A percentile compares a stretch with the other conserved stretches of the same genome.
Conservation (phyloP, 1,284 basidiomycete species). For the Wolfiporia cocos region DNA sequence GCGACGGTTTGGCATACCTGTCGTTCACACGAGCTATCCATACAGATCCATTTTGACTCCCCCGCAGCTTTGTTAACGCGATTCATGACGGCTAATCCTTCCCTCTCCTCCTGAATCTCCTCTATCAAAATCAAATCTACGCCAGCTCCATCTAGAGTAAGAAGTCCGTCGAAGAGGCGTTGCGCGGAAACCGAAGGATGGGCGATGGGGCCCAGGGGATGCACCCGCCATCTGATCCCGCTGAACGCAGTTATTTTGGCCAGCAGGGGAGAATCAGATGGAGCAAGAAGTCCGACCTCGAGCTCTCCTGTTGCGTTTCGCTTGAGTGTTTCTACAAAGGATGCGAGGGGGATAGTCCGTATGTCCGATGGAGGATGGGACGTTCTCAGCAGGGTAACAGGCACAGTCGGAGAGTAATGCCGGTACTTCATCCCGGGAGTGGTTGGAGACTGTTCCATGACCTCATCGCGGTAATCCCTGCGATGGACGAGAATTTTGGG, state of each 20-base stretch:
- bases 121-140: constrained; percentile 89
- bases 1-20: no score
- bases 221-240: constrained; percentile 46
- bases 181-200: constrained; percentile 72
- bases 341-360: constrained; percentile 23
- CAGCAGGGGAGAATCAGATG: constrained; percentile 57
- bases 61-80: constrained; percentile 92
- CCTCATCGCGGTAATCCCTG: constrained; percentile 65
- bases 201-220: constrained; percentile 54
- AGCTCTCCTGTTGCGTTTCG: constrained; percentile 17
- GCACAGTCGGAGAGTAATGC: constrained; percentile 90
- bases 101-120: constrained; percentile 73
- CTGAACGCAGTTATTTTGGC: constrained; percentile 29
- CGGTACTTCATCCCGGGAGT: constrained; percentile 99
- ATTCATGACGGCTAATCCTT: constrained; percentile 97
- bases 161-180: constrained; percentile 83
- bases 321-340: constrained; percentile 38
- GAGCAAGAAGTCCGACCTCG: constrained; percentile 66
- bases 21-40: no score
- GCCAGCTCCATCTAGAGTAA: constrained; percentile 70
- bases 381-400: constrained; percentile 72
- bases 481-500: constrained; percentile 69
- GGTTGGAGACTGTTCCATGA: constrained; percentile 73
- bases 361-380: constrained; percentile 31
- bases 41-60: constrained; percentile 46